phyloP scores from a whole-genome alignment of 1,139 yeast species.

The Yamadazyma kanchanaburiensis region DNA sequence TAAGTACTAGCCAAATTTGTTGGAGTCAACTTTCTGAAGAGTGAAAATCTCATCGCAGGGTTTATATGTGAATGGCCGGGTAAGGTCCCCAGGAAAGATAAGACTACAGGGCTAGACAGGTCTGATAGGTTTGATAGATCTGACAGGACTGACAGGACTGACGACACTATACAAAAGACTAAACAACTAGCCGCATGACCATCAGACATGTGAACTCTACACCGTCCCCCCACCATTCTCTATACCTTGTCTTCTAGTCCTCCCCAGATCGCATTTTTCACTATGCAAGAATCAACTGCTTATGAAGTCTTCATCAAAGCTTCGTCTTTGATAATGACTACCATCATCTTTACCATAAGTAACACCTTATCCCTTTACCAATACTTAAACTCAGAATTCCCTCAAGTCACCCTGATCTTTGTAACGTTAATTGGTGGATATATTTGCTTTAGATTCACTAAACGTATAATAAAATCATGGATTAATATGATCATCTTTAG shows the following conservation, averaged over 20 bases:
- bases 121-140: too few species aligned
- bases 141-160: too few species aligned
- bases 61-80: too few species aligned
- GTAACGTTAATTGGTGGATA: constrained; percentile 8
- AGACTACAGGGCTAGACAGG: too few species aligned
- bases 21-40: constrained; percentile 14
- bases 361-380: constrained; percentile 6
- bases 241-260: too few species aligned
- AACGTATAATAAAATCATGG: constrained; percentile 18
- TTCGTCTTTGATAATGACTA: constrained; percentile 5
- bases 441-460: constrained; percentile 8
- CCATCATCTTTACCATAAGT: constrained; percentile 9
- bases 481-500: constrained; percentile 18
- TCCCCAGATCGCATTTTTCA: too few species aligned
- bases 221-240: too few species aligned
- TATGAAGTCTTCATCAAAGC: constrained; percentile 1
- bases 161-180: too few species aligned
- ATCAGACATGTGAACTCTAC: too few species aligned
- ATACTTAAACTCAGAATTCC: constrained; percentile 8
- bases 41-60: too few species aligned
- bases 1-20: constrained; percentile 11
- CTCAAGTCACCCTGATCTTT: constrained; percentile 6
- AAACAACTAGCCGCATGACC: too few species aligned
- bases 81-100: too few species aligned
- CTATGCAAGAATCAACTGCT: constrained; percentile 1